A percentile compares a stretch with the other conserved stretches of the same genome.
These are phyloP conservation scores for Coemansia sp. DNA, from an alignment of 192 early-diverging fungal genomes.

Conservation along the genomic window DNA sequence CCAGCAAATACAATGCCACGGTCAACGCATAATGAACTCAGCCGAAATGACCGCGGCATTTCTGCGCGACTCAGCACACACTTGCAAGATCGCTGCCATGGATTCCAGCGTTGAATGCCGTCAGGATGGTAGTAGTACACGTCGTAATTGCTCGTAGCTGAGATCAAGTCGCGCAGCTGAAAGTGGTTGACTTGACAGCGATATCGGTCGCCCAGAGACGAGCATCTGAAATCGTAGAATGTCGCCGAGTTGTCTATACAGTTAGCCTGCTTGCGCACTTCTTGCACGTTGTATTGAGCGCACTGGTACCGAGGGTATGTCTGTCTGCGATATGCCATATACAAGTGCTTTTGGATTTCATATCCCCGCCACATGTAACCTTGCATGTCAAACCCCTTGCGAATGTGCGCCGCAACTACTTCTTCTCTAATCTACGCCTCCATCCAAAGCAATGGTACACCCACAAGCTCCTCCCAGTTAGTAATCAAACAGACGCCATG, in stretches of 20 bases:
- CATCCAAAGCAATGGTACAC: not conserved
- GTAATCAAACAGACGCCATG: not conserved
- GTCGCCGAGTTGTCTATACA: constrained; percentile 8
- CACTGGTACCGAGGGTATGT: constrained; percentile 49
- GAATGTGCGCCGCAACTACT: constrained; percentile 13
- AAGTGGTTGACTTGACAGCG: constrained; percentile 41
- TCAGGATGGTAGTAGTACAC: constrained; percentile 36
- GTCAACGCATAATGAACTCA: constrained; percentile 39
- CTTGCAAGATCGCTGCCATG: constrained; percentile 10
- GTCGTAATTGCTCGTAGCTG: constrained; percentile 41
- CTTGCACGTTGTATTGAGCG: constrained; percentile 37
- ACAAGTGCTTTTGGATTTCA: constrained; percentile 20
- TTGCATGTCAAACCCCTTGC: constrained; percentile 51
- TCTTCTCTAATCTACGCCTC: constrained; percentile 22
- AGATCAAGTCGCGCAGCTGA: constrained; percentile 48
- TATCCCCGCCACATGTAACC: constrained; percentile 55
- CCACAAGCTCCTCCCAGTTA: not conserved
- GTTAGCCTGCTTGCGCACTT: constrained; percentile 14
- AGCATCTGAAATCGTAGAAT: constrained; percentile 26
- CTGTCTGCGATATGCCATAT: constrained; percentile 46
- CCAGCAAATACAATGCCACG: constrained; percentile 36
- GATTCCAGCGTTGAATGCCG: constrained; percentile 39
- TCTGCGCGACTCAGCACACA: constrained; percentile 16
- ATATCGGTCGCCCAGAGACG: constrained; percentile 18
- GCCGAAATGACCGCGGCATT: constrained; percentile 17